Evolutionary conservation across 2,329 filamentous ascomycete species (phyloP).

Genomic region (Pyrenochaeta sp.): DNA sequence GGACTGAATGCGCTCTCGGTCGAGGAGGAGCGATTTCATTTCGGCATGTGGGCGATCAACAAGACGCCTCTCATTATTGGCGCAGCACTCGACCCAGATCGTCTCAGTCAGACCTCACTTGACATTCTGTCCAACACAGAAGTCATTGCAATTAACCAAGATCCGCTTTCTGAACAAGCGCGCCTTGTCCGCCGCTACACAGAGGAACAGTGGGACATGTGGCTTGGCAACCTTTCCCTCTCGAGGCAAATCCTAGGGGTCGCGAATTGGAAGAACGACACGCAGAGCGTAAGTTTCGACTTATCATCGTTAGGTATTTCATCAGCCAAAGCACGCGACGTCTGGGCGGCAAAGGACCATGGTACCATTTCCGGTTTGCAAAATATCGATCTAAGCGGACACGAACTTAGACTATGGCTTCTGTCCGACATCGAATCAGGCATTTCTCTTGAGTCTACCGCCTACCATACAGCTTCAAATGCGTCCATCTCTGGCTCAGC

Average conservation of each 20-base stretch:
- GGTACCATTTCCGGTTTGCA: slow-evolving; percentile 26
- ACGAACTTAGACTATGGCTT: slow-evolving; percentile 44
- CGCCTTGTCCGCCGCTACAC: slow-evolving; percentile 55
- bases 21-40: slow-evolving; percentile 55
- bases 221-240: slow-evolving; percentile 48
- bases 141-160: slow-evolving; percentile 67
- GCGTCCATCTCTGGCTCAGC: slow-evolving; percentile 45
- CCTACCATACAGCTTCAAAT: slow-evolving; percentile 44
- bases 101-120: slow-evolving; percentile 31
- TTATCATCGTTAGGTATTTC: slow-evolving; percentile 42
- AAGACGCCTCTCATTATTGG: slow-evolving; percentile 58
- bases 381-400: slow-evolving; percentile 27
- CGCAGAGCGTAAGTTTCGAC: slow-evolving; percentile 42
- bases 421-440: slow-evolving; percentile 43
- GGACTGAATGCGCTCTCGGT: slow-evolving; percentile 48
- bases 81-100: slow-evolving; percentile 44
- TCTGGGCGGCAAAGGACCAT: slow-evolving; percentile 44
- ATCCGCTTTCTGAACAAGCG: slow-evolving; percentile 61
- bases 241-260: slow-evolving; percentile 47
- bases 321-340: slow-evolving; percentile 46
- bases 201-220: slow-evolving; percentile 50
- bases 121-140: slow-evolving; percentile 58
- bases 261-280: slow-evolving; percentile 50
- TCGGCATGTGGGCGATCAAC: slow-evolving; percentile 57
- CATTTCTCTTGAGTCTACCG: slow-evolving; percentile 17